Percentiles rank a stretch among this genome's conserved stretches.
Evolutionary conservation across 2,329 filamentous ascomycete genomes (phyloP).

Genomic region (Basipetospora chlamydospora): DNA sequence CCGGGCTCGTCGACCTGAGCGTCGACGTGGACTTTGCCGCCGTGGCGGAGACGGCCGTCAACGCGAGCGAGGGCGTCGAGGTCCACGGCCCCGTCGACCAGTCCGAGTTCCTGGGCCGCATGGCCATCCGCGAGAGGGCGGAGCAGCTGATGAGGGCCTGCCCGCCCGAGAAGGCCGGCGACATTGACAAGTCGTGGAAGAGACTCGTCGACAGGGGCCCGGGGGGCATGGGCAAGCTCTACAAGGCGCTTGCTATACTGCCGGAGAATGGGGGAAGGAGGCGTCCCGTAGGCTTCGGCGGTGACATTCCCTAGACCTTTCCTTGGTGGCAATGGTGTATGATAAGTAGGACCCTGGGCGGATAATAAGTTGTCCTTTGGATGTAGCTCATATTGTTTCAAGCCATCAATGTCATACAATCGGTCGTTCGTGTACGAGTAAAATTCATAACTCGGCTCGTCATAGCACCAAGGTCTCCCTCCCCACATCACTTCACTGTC

Average conservation of each 20-base stretch:
- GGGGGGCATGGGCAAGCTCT: conserved; percentile 84
- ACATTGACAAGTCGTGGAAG: conserved; percentile 62
- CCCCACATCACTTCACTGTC: no score
- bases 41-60: conserved; percentile 66
- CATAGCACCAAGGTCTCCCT: no score
- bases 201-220: conserved; percentile 71
- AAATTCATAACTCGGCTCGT: no score
- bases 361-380: no score
- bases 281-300: conserved; percentile 83
- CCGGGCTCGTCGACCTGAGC: conserved; percentile 75
- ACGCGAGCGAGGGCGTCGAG: conserved; percentile 66
- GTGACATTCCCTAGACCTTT: no score
- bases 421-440: no score
- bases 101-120: conserved; percentile 57
- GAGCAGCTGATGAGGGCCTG: conserved; percentile 44
- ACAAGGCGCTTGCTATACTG: conserved; percentile 83
- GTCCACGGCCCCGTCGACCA: conserved; percentile 88
- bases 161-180: conserved; percentile 34
- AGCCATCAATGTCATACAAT: no score
- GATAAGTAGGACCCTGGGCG: not conserved
- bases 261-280: conserved; percentile 63
- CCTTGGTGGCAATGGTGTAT: conserved; percentile 15
- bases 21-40: conserved; percentile 89
- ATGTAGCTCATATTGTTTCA: no score
- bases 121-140: conserved; percentile 74